phyloP scores from a whole-genome alignment of 768 basidiomycete species.

The Hypsizygus marmoreus region DNA sequence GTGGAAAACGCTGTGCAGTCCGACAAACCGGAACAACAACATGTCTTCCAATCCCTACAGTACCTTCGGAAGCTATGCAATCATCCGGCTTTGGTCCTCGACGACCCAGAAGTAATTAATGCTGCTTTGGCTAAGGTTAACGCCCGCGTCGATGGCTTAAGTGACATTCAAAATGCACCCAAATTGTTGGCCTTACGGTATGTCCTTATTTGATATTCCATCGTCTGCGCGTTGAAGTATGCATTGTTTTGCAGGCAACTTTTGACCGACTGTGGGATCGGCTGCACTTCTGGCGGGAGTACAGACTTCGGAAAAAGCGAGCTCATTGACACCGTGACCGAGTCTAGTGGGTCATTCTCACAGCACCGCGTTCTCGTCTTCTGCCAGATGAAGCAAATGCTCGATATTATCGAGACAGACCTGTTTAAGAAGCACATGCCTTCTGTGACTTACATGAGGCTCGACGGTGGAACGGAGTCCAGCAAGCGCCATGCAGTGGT shows the following conservation, averaged over 20 bases:
- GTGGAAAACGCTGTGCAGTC: conserved; percentile 67
- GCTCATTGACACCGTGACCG: conserved; percentile 58
- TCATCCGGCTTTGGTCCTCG: conserved; percentile 91
- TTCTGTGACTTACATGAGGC: conserved; percentile 95
- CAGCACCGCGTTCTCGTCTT: conserved; percentile 99
- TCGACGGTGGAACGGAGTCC: conserved; percentile 91
- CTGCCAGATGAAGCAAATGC: conserved; percentile 99
- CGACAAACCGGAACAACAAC: conserved; percentile 59
- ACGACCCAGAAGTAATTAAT: conserved; percentile 60
- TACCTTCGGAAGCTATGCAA: conserved; percentile 98
- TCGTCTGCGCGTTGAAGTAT: conserved; percentile 8
- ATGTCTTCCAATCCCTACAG: conserved; percentile 96
- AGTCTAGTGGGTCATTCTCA: conserved; percentile 65
- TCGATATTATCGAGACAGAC: conserved; percentile 94
- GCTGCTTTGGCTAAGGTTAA: conserved; percentile 60
- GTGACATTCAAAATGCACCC: conserved; percentile 89
- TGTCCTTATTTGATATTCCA: conserved; percentile 24
- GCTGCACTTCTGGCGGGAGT: conserved; percentile 42
- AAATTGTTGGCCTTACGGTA: conserved; percentile 91
- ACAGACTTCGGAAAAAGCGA: conserved; percentile 70
- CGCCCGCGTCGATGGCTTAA: conserved; percentile 47
- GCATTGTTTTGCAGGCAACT: conserved; percentile 68
- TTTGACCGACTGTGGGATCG: conserved; percentile 92
- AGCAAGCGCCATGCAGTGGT: conserved; percentile 96
- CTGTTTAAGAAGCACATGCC: conserved; percentile 93